phyloP scores from a whole-genome alignment of 2,329 filamentous ascomycete genomes.

The Aspergillus clavatus region DNA sequence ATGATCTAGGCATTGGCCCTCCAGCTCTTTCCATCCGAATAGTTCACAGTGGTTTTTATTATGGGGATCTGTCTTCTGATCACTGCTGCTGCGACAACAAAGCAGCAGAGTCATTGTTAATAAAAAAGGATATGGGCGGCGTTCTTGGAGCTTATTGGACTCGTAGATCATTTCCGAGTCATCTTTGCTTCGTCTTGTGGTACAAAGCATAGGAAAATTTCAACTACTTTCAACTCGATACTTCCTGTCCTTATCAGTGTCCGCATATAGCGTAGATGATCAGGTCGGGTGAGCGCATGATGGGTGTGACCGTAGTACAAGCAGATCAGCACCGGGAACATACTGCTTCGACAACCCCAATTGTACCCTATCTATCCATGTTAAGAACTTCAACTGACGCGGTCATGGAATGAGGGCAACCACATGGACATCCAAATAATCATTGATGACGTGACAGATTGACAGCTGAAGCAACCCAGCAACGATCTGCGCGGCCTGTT shows the following conservation, averaged over 20 bases:
- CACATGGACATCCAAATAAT: neutral
- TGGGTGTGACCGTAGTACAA: neutral
- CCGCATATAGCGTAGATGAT: constrained; percentile 9
- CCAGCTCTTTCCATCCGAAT: neutral
- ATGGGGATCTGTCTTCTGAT: too few relatives aligned
- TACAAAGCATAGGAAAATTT: neutral
- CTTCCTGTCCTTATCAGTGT: neutral
- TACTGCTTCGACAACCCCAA: neutral
- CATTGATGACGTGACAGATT: neutral
- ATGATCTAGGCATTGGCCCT: constrained; percentile 42
- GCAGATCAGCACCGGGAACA: constrained; percentile 1
- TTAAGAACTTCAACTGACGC: neutral
- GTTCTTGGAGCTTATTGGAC: neutral
- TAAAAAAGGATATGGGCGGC: neutral
- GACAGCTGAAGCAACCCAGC: neutral
- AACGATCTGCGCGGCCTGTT: too few relatives aligned
- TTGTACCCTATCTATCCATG: neutral
- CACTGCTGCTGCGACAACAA: too few relatives aligned
- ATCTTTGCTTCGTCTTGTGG: neutral
- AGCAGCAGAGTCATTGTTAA: too few relatives aligned
- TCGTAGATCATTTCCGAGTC: neutral
- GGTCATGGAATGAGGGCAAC: neutral
- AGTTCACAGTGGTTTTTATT: neutral
- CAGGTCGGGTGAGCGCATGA: constrained; percentile 13
- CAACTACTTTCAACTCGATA: too few relatives aligned